Evolutionary conservation across 2,329 filamentous ascomycete species (phyloP).

Genomic region (Ploettnerulaceae sp.): DNA sequence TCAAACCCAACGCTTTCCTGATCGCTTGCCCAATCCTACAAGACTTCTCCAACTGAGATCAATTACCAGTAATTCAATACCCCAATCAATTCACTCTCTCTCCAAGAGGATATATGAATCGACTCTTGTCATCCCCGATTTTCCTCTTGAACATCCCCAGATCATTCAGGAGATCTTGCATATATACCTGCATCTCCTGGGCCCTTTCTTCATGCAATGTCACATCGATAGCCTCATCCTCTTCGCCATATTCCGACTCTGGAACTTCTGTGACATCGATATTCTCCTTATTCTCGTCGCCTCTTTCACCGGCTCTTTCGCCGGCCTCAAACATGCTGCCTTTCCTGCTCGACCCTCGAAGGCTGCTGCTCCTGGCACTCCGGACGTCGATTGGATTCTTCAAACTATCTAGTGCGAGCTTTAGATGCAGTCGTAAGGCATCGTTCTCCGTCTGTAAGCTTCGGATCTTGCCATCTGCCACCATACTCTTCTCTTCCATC

Average conservation of each 20-base stretch:
- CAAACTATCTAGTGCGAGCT: slow-evolving; percentile 77
- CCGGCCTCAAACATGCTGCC: slow-evolving; percentile 15
- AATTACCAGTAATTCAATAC: background rate
- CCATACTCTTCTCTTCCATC: slow-evolving; percentile 90
- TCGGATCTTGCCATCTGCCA: slow-evolving; percentile 90
- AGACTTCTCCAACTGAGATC: background rate
- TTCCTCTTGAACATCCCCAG: slow-evolving; percentile 77
- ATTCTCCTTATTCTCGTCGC: slow-evolving; percentile 32
- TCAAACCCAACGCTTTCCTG: slow-evolving; percentile 1
- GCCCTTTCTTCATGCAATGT: slow-evolving; percentile 49
- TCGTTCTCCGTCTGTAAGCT: slow-evolving; percentile 88
- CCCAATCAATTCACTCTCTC: slow-evolving; percentile 39
- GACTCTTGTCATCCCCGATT: slow-evolving; percentile 72
- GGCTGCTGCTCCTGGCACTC: slow-evolving; percentile 32
- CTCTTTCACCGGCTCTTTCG: slow-evolving; percentile 21
- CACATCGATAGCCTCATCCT: slow-evolving; percentile 53
- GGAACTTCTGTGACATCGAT: slow-evolving; percentile 27
- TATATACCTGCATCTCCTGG: slow-evolving; percentile 73
- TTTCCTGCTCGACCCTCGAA: slow-evolving; percentile 18
- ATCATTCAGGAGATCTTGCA: slow-evolving; percentile 78
- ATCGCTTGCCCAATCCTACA: background rate
- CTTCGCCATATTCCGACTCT: slow-evolving; percentile 44
- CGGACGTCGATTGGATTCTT: slow-evolving; percentile 77
- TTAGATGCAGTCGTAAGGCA: slow-evolving; percentile 78
- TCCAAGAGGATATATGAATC: slow-evolving; percentile 54